Base-by-base conservation (phyloP, 2,329 filamentous ascomycete species). In the Hypoxylon sp. region DNA sequence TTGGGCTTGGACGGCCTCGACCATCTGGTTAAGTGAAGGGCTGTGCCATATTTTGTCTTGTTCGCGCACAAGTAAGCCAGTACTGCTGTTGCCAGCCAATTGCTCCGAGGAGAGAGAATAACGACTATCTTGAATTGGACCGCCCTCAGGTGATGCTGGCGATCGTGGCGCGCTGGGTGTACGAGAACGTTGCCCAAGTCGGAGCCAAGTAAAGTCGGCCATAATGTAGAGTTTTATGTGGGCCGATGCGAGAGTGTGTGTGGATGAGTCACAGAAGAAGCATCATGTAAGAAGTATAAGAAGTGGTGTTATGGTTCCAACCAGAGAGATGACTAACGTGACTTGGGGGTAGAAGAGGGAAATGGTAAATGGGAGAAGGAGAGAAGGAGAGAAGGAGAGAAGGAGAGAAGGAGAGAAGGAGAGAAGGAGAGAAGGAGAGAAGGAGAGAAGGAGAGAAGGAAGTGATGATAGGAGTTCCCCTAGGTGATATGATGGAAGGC, bases 21-120 rank as follows among this genome's bases (percentile, higher is more conserved):
- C 78, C 76, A 85, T 81, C 71, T 83, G 82, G 44, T 82, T 75
- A 37, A 84, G 58, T 6, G 79, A 82, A 6, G 83, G 83, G n/a
- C 79, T 82, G 55, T 82, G 78, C 76, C 77, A 77, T 44, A 76
- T 68, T 42, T 70, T 74, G 37, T 79, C 77, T 25, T 76, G 64
- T 22, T 75, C 68, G 11, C 74, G 76, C 31, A 76, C 54, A 37
- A 74, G 46, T 14, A 64, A 22, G n/a, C 59, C 50, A 8, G 37
- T 31, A 17, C 64, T 31, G 6, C 53, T 68, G 14, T 46, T 56
- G 13, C 37, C 35, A 2, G 58, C 40, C n/a, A 58, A 48, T 6
- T 59, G 56, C 11, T 74, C 73, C 0, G 54, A 67, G 1, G 64
- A 55, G 13, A 61, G 48, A 6, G 70, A 68, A 37, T 64, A 57